Evolutionary conservation across 2,329 filamentous ascomycete species (phyloP).

Genomic region (Dothiorella sarmentorum): DNA sequence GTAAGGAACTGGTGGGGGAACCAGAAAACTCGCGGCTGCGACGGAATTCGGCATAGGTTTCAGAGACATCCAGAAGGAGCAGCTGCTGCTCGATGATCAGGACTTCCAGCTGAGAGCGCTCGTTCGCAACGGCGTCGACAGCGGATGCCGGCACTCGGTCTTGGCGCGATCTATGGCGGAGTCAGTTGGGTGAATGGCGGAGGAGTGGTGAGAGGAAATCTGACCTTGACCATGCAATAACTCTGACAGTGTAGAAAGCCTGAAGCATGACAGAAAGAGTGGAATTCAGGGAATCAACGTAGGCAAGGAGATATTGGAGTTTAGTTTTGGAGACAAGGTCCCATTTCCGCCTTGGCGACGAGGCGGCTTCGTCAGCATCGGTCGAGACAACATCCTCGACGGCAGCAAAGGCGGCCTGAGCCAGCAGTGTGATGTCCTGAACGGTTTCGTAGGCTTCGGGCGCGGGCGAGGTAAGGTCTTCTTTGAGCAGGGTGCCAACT

Average conservation of each 20-base stretch:
- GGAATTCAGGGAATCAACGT: constrained; percentile 34
- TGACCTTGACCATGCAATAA: constrained; percentile 39
- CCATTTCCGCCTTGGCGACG: constrained; percentile 18
- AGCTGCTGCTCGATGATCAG: constrained; percentile 40
- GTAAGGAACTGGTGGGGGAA: not conserved
- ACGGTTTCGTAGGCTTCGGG: constrained; percentile 34
- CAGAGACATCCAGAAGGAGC: constrained; percentile 27
- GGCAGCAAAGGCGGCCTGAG: constrained; percentile 28
- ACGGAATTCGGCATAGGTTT: constrained; percentile 1
- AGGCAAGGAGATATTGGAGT: constrained; percentile 32
- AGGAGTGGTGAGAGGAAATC: constrained; percentile 6
- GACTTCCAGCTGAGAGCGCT: constrained; percentile 35
- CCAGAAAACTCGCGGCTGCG: constrained; percentile 6
- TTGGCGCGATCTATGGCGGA: constrained; percentile 10
- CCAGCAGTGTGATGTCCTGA: constrained; percentile 34
- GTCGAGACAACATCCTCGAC: constrained; percentile 27
- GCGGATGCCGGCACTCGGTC: constrained; percentile 19
- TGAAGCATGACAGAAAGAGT: constrained; percentile 39
- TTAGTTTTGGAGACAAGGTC: constrained; percentile 23
- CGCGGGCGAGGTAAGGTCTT: constrained; percentile 37
- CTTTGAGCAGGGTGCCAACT: constrained; percentile 35
- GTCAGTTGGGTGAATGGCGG: not conserved
- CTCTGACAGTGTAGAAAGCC: constrained; percentile 37
- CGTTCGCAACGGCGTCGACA: constrained; percentile 32
- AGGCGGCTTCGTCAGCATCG: constrained; percentile 7